A percentile compares a stretch with the other conserved stretches of the same genome.
Evolutionary conservation across 2,329 filamentous ascomycete species (phyloP).

Genomic region (Xylariaceae sp.): DNA sequence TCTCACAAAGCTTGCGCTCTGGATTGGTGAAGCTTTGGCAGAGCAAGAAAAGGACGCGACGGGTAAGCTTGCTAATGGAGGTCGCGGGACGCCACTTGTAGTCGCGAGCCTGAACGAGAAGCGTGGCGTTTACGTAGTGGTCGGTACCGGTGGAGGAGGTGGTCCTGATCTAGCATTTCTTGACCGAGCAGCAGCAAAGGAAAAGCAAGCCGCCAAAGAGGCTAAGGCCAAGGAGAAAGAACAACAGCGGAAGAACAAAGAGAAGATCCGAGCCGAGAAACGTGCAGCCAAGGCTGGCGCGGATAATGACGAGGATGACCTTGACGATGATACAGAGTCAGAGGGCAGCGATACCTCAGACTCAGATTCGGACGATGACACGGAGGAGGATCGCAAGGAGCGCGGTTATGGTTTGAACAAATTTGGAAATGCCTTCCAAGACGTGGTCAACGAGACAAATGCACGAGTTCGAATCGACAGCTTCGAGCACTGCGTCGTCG

Average conservation of each 20-base stretch:
- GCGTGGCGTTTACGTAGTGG: conserved; percentile 83
- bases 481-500: conserved; percentile 95
- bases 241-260: conserved; percentile 51
- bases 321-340: conserved; percentile 45
- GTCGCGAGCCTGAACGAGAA: conserved; percentile 86
- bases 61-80: conserved; percentile 64
- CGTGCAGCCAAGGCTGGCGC: conserved; percentile 52
- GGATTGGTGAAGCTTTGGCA: conserved; percentile 87
- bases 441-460: conserved; percentile 87
- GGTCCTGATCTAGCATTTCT: conserved; percentile 67
- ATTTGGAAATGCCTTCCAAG: conserved; percentile 93
- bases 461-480: conserved; percentile 88
- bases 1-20: conserved; percentile 86
- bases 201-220: conserved; percentile 58
- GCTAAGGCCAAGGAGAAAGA: conserved; percentile 60
- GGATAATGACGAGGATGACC: conserved; percentile 40
- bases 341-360: conserved; percentile 46
- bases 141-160: conserved; percentile 85
- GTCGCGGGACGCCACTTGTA: conserved; percentile 77
- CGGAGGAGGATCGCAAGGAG: conserved; percentile 48
- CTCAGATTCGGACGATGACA: conserved; percentile 42
- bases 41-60: conserved; percentile 80
- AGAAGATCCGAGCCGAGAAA: conserved; percentile 58
- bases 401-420: conserved; percentile 76
- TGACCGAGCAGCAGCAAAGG: conserved; percentile 62